A percentile compares a stretch with the other conserved stretches of the same genome.
Evolutionary conservation across 2,329 filamentous ascomycete species (phyloP).

Genomic region (Hymenoscyphus occultus): DNA sequence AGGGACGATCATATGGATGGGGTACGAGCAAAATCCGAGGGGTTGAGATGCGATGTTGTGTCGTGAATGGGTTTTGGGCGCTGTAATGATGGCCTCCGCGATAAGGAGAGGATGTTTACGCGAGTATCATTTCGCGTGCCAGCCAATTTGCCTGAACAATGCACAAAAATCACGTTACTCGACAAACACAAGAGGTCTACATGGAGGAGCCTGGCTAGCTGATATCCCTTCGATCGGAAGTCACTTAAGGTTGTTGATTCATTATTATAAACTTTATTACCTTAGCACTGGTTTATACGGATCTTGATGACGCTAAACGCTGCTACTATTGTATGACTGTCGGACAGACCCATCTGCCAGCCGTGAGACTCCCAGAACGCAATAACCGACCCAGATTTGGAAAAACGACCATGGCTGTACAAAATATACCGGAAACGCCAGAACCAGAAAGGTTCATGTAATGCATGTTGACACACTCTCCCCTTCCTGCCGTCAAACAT

Average conservation of each 20-base stretch:
- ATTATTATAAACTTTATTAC: not conserved
- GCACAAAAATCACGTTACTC: conserved; percentile 20
- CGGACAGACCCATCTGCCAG: not conserved
- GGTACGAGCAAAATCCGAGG: not conserved
- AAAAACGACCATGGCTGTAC: not conserved
- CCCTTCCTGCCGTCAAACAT: not conserved
- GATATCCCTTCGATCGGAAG: not conserved
- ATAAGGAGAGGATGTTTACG: conserved; percentile 35
- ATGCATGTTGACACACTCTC: conserved; percentile 3
- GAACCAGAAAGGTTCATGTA: conserved; percentile 15
- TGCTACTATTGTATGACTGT: not conserved
- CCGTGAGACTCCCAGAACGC: conserved; percentile 1
- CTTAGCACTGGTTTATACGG: not conserved
- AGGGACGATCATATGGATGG: conserved; percentile 31
- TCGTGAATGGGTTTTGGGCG: conserved; percentile 11
- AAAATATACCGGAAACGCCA: conserved; percentile 24
- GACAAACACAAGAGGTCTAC: not conserved
- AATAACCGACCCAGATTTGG: not conserved
- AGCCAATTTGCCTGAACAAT: conserved; percentile 27
- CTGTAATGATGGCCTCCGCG: conserved; percentile 16
- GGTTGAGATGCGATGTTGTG: not conserved
- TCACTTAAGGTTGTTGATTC: not conserved
- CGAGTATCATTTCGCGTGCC: conserved; percentile 28
- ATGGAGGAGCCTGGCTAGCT: not conserved
- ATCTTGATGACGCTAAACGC: conserved; percentile 8